Conservation (phyloP, 768 basidiomycete species). For the Russula lepida region DNA sequence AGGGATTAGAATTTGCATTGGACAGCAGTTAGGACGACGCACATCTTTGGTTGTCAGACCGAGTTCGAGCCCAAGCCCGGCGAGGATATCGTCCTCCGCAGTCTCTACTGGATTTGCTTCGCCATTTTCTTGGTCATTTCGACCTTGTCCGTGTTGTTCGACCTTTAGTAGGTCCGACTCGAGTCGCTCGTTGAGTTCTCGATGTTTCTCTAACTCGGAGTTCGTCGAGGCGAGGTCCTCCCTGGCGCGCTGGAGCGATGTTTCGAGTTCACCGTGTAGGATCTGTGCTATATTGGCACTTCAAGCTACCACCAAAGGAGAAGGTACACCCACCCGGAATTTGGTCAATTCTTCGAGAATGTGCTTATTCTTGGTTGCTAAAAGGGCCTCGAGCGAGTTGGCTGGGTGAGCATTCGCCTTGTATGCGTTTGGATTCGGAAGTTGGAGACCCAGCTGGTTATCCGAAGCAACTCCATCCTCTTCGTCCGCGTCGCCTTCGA, state of each 20-base stretch:
- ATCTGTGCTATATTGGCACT: slow-evolving; percentile 41
- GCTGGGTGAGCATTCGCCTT: slow-evolving; percentile 70
- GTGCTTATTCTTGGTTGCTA: slow-evolving; percentile 90
- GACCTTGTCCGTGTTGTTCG: slow-evolving; percentile 47
- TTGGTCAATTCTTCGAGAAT: slow-evolving; percentile 89
- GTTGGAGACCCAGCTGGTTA: slow-evolving; percentile 45
- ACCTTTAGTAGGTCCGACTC: slow-evolving; percentile 86
- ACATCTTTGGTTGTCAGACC: slow-evolving; percentile 40
- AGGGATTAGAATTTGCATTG: neutral
- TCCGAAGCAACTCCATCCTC: slow-evolving; percentile 32
- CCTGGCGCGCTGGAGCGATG: slow-evolving; percentile 48
- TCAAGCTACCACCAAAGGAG: neutral
- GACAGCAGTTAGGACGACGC: neutral
- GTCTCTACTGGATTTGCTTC: slow-evolving; percentile 26
- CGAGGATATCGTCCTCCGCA: slow-evolving; percentile 47
- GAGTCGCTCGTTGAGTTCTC: slow-evolving; percentile 74
- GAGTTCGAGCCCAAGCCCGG: slow-evolving; percentile 53
- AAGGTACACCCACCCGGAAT: slow-evolving; percentile 54
- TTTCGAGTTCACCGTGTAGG: slow-evolving; percentile 72
- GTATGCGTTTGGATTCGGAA: slow-evolving; percentile 86
- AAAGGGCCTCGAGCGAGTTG: slow-evolving; percentile 80
- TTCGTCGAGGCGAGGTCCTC: slow-evolving; percentile 50
- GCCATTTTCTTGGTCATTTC: slow-evolving; percentile 25
- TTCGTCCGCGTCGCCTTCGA: slow-evolving; percentile 67
- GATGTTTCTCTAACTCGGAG: slow-evolving; percentile 70